Evolutionary conservation across 1,284 basidiomycete genomes (phyloP), one percentile per base, ranked within the genome.

Genomic region (Marasmius fiardii): DNA sequence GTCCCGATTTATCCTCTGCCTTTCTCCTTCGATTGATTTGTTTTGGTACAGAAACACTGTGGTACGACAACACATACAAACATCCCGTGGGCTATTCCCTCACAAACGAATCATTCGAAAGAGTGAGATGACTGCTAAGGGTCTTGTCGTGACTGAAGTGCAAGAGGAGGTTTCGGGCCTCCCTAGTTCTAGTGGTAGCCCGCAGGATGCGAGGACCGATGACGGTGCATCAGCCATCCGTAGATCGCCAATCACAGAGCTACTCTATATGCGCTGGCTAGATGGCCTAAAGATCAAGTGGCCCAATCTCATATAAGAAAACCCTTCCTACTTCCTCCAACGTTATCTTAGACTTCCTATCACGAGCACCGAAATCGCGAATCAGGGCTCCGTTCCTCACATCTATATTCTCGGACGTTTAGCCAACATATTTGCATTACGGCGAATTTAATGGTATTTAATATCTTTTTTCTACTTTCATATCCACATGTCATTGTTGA

Each of bases 201-300:
- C 5, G 66, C 74, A 11, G 56, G 68, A 3, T 63, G 51, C 58
- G 8, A 72, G 73, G 62, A 61, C 62, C 54, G 73, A 74, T 18
- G 77, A 77, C 23, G 53, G 51, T 39, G 26, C 52, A 34, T 56
- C 70, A 2, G 72, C 76, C 10, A 65, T 74, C 44, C 77, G 81
- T 59, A 88, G 86, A 67, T 89, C 87, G 20, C 94, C 95, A 1
- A 94, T 98, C 39, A 90, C 94, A 18, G 95, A 98, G 68, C 78
- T 98, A 61, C 76, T 98, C 26, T 98, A 98, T 69, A 89, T 95
- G 78, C 84, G 96, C 48, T 98, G 95, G 95, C 75, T 98, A 24
- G 93, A 98, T 67, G 94, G 93, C 1, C 72, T 97, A 53, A 88
- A 85, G 72, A 75, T 93, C 65, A 93, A 93, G 68, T 93, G 92